Base-by-base conservation (phyloP, 2,329 filamentous ascomycete species). In the Colletotrichum sp. region DNA sequence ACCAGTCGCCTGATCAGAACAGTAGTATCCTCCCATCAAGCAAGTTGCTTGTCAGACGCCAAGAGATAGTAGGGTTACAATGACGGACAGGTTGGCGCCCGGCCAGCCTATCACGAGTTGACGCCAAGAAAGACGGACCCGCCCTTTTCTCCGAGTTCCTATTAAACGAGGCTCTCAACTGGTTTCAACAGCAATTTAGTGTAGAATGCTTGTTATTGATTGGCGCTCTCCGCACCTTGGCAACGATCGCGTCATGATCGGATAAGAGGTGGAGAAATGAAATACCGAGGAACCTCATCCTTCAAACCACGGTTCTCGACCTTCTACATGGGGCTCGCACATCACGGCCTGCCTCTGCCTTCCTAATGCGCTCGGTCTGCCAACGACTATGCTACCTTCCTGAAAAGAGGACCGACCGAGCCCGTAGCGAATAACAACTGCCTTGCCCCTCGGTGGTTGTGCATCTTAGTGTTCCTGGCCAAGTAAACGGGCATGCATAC, bases 211-310 rank as follows among this genome's bases (percentile, higher is more conserved):
- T 26, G 15, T 28, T 36, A 26, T 24, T 34, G 49, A 36, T 59
- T 65, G 15, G 30, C 21, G 15, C 44, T 52, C 44, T 52, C 44
- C 44, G 44, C n/a, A 21, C n/a, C 44, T 52, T 52, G 44, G 44
- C 44, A 52, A 52, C 44, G 52, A 32, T 59, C 5, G n/a, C 26
- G 32, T n/a, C 21, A 26, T 15, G 15, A 67, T n/a, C 15, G 49
- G 66, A 55, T 66, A 24, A 76, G 74, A 76, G 74, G 74, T 75
- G 74, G 74, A 66, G 71, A 75, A 75, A 65, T 39, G 16, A 32
- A 30, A 18, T 49, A 30, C 74, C 57, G 36, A 69, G 63, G 68
- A 32, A 64, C 30, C 55, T 18, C 30, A 24, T 68, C 30, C 21
- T 28, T 10, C 18, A 63, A 21, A 26, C 62, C 36, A n/a, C 26